Base-by-base conservation (phyloP, 1,284 basidiomycete genomes). In the Heliocybe sulcata region DNA sequence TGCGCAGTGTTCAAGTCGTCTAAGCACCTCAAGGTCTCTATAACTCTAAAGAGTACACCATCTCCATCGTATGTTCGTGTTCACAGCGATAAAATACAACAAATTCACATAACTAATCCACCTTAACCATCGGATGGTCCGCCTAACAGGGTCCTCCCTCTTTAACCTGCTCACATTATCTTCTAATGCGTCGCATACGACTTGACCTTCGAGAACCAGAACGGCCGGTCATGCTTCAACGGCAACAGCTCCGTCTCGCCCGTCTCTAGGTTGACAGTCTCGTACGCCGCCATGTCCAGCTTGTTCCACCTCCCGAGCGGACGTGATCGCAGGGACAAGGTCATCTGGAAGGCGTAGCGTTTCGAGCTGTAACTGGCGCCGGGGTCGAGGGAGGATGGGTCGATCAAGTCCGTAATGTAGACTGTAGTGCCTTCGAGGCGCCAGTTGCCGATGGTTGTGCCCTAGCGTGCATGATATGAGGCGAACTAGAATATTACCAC, bases 191-290 rank as follows among this genome's bases (percentile, higher is more conserved):
- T 6, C 22, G 63, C 58, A 63, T 77, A 80, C 51, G 86, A 88
- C 60, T 75, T 75, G 54, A 92, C 89, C 71, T 91, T 93, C 45
- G 92, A 95, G 69, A 97, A 97, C 83, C 90, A 94, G 68, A 93
- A 97, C 23, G 92, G 84, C 57, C 91, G 79, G 67, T 94, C 90
- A 63, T 94, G 85, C 66, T 89, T 91, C 61, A 95, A 73, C 8
- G 81, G 76, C 48, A 96, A 72, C 19, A 87, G 82, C 20, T 80
- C 69, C 12, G 81, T 74, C 68, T 95, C 92, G 1, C 90, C 92
- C 20, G 81, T 90, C 47, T 79, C 80, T 25, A 89, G 65, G 58
- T 90, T 82, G 29, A 94, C 80, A 0, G 85, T 86, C 56, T 87
- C 78, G 67, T 96, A 96, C 12, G 79, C 77, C 48, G 77, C 64